Conservation (phyloP, 768 basidiomycete genomes). For the Hypsizygus marmoreus region DNA sequence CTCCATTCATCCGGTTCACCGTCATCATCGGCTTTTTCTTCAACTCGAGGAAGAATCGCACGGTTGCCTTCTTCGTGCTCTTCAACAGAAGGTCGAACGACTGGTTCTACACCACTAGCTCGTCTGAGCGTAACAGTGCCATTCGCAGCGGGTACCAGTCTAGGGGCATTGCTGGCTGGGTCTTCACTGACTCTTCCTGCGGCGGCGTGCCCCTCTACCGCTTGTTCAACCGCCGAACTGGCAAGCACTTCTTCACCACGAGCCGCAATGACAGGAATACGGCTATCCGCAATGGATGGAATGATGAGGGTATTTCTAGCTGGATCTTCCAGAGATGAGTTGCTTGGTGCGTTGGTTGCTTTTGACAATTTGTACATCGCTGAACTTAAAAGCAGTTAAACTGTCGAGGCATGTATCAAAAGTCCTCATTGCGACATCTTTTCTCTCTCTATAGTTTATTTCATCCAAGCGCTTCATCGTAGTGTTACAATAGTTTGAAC, state of each 20-base stretch:
- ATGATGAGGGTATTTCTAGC: constrained; percentile 10
- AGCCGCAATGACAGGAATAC: constrained; percentile 4
- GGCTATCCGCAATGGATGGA: constrained; percentile 9
- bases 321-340: constrained; percentile 7
- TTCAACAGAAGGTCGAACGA: constrained; percentile 1
- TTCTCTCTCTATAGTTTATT: too few relatives aligned
- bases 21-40: constrained; percentile 1
- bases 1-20: neutral
- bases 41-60: neutral
- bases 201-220: constrained; percentile 12
- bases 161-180: constrained; percentile 11
- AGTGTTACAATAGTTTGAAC: too few relatives aligned
- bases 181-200: neutral
- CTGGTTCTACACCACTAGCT: constrained; percentile 10
- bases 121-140: constrained; percentile 6
- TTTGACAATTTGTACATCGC: neutral
- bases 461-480: too few relatives aligned
- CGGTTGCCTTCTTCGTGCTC: neutral
- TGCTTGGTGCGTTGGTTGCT: neutral
- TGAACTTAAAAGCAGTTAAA: too few relatives aligned
- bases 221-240: neutral
- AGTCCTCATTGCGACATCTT: too few relatives aligned
- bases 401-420: too few relatives aligned
- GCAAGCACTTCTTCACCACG: constrained; percentile 15
- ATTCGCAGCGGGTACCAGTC: constrained; percentile 6